Percentiles rank a stretch among this genome's conserved stretches.
phyloP scores from a whole-genome alignment of 306 rosid species.

The Trifolium repens region DNA sequence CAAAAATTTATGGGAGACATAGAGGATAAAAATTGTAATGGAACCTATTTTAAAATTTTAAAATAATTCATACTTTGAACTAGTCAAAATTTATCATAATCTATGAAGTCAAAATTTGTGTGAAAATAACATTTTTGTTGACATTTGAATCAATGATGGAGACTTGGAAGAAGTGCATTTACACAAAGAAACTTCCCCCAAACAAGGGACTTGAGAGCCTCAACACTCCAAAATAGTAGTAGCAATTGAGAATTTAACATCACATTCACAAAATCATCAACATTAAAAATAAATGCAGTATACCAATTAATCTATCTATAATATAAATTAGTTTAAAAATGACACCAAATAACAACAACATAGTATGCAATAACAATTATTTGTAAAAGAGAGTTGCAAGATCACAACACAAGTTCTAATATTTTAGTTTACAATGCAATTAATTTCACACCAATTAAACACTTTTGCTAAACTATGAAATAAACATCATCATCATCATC shows the following conservation, averaged over 20 bases:
- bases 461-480: constrained; percentile 1
- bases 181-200: not conserved
- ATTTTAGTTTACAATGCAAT: not conserved
- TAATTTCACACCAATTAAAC: too few relatives aligned
- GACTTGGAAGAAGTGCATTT: not conserved
- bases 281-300: not conserved
- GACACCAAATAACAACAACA: not conserved
- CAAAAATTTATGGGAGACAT: too few relatives aligned
- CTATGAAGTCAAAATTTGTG: too few relatives aligned
- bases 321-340: not conserved
- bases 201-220: not conserved
- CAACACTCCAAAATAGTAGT: not conserved
- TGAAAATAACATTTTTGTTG: too few relatives aligned
- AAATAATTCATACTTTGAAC: too few relatives aligned
- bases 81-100: too few relatives aligned
- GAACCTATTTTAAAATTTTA: too few relatives aligned
- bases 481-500: not conserved
- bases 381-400: too few relatives aligned
- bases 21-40: too few relatives aligned
- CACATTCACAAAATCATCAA: not conserved
- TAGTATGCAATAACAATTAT: too few relatives aligned
- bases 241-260: not conserved
- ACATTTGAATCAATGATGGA: not conserved
- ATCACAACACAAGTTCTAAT: too few relatives aligned
- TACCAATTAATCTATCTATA: too few relatives aligned